Base-by-base conservation (phyloP, 2,329 filamentous ascomycete genomes). In the Talaromyces marneffei region DNA sequence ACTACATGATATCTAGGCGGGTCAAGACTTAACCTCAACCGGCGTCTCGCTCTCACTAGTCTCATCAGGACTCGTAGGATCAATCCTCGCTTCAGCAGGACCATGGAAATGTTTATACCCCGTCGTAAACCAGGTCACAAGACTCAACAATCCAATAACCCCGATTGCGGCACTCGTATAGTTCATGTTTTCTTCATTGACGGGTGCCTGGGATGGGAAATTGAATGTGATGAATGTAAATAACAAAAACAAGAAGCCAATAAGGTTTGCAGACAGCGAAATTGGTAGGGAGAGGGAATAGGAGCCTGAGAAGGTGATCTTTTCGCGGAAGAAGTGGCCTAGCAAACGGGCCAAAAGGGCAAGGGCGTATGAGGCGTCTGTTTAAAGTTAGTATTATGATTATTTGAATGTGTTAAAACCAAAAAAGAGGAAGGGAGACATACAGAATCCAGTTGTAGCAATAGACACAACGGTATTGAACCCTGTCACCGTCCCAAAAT, bases 201-300 rank as follows among this genome's bases (percentile, higher is more conserved):
- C 81, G 0, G 83, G 83, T 6, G 70, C 77, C 0, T 76, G 67
- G 0, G 75, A 78, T 0, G 83, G 83, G 60, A 85, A 82, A 61
- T 84, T 85, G 67, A 85, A 84, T 0, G 82, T 82, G 57, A 85
- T 80, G 27, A 78, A 79, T 2, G 80, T 79, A 60, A 85, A 85
- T 1, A 81, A 67, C 3, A 85, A 71, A 65, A 81, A 85, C 0
- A 80, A 46, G 4, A 84, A 76, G 0, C 82, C 82, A 18, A 82
- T 65, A 1, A 76, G 66, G 63, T 85, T 85, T 4, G 79, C 72
- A 0, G 74, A 79, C 56, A 80, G 79, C 0, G 78, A 75, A 0
- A 78, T 75, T 2, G 76, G 74, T 8, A 82, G 74, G 4, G 72
- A 64, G 18, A 76, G 78, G 33, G 74, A 72, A 4, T 68, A 72